These are phyloP conservation scores for Citrus sinensis DNA, from an alignment of 345 rosid genomes.

Conservation along the genomic window DNA sequence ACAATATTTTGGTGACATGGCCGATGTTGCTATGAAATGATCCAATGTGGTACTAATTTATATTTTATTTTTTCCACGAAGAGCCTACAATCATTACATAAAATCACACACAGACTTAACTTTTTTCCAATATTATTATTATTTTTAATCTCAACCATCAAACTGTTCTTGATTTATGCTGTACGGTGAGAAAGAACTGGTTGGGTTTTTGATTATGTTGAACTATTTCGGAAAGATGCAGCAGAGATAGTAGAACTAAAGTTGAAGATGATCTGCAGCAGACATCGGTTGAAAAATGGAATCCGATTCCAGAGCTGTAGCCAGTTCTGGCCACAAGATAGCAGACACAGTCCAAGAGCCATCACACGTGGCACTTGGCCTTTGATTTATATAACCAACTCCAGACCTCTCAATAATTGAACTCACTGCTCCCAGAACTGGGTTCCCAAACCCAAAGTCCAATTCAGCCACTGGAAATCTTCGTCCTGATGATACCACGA, in stretches of 20 bases:
- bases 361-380: constrained; percentile 60
- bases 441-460: constrained; percentile 78
- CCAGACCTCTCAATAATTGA: constrained; percentile 62
- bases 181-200: neutral
- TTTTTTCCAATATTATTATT: neutral
- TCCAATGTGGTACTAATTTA: neutral
- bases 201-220: neutral
- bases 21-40: neutral
- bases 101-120: no score
- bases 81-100: no score
- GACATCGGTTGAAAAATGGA: constrained; percentile 72
- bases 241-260: neutral
- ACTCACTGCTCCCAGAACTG: constrained; percentile 57
- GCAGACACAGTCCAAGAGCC: constrained; percentile 84
- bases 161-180: neutral
- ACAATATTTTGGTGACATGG: no score
- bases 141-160: neutral
- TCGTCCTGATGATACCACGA: constrained; percentile 72
- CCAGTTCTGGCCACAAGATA: constrained; percentile 72
- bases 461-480: constrained; percentile 68
- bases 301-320: constrained; percentile 66
- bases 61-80: no score
- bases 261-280: constrained; percentile 38
- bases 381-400: constrained; percentile 75
- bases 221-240: neutral